Conservation (phyloP, 129 eudicot species). For the Apium graveolens region DNA sequence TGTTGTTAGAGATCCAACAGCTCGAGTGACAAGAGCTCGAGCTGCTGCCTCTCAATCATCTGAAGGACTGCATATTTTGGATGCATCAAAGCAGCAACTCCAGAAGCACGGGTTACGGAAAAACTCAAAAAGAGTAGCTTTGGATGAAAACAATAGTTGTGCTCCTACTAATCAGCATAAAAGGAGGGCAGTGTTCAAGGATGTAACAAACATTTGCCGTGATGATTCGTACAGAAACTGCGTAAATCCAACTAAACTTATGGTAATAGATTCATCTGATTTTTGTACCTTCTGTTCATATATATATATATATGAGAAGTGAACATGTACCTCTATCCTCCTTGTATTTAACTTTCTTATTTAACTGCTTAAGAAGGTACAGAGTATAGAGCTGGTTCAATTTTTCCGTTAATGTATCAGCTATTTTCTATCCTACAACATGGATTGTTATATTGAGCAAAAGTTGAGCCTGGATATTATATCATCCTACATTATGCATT, state of each 20-base stretch:
- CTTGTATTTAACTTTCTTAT: not conserved
- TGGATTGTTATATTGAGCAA: not conserved
- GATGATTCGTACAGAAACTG: constrained; percentile 40
- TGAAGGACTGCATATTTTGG: constrained; percentile 9
- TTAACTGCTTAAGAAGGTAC: not conserved
- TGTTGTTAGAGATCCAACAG: constrained; percentile 27
- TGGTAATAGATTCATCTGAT: constrained; percentile 25
- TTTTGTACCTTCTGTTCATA: not conserved
- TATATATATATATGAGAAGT: not conserved
- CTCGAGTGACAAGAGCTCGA: constrained; percentile 60
- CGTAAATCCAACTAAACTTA: constrained; percentile 34
- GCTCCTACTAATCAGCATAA: constrained; percentile 23
- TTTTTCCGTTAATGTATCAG: not conserved
- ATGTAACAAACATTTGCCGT: constrained; percentile 43
- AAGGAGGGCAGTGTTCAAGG: constrained; percentile 51
- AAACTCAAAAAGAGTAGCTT: constrained; percentile 39
- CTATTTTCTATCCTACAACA: not conserved
- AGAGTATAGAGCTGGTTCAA: not conserved
- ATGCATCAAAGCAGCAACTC: constrained; percentile 31
- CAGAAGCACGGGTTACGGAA: constrained; percentile 21
- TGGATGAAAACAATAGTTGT: constrained; percentile 34
- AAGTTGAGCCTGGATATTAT: not conserved
- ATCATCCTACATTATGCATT: not conserved
- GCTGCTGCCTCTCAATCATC: constrained; percentile 40
- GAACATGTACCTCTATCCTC: not conserved